These are phyloP conservation scores for Ambrosiella beaveri DNA, from an alignment of 2,329 filamentous ascomycete genomes.

Conservation along the genomic window DNA sequence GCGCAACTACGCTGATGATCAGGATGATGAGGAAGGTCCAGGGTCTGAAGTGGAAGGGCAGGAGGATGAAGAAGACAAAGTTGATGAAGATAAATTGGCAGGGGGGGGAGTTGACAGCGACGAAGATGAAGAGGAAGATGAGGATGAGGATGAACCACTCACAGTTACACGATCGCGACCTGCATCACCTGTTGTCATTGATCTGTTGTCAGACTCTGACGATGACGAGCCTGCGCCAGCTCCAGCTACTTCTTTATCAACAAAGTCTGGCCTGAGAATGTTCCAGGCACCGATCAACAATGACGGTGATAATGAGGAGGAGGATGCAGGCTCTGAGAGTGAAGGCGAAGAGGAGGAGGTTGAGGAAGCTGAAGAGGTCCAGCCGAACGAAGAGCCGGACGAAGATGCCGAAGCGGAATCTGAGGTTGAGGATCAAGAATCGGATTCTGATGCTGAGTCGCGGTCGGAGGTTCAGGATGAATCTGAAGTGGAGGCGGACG, in stretches of 20 bases:
- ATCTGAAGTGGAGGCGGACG: neutral
- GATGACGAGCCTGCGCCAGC: conserved; percentile 15
- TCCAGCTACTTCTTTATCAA: neutral
- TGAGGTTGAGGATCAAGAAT: neutral
- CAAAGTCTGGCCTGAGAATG: neutral
- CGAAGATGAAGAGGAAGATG: conserved; percentile 13
- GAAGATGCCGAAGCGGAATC: neutral
- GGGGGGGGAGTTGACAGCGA: conserved; percentile 3
- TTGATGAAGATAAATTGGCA: conserved; percentile 9
- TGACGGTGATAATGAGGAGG: neutral
- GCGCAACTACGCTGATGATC: conserved; percentile 16
- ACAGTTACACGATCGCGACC: conserved; percentile 10
- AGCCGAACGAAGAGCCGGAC: neutral
- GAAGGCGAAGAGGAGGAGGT: neutral
- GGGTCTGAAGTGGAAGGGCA: conserved; percentile 8
- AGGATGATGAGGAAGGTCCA: conserved; percentile 14
- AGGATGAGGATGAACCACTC: conserved; percentile 12
- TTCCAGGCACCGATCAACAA: neutral
- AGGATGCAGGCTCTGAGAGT: neutral
- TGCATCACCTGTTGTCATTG: conserved; percentile 27
- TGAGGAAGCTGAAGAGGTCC: too few species aligned
- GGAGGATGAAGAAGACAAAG: conserved; percentile 6
- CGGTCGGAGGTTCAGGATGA: neutral
- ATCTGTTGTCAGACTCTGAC: conserved; percentile 30
- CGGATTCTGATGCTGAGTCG: neutral